Evolutionary conservation across 495 filamentous ascomycete genomes (phyloP).

Genomic region (Hyaloscypha bicolor): DNA sequence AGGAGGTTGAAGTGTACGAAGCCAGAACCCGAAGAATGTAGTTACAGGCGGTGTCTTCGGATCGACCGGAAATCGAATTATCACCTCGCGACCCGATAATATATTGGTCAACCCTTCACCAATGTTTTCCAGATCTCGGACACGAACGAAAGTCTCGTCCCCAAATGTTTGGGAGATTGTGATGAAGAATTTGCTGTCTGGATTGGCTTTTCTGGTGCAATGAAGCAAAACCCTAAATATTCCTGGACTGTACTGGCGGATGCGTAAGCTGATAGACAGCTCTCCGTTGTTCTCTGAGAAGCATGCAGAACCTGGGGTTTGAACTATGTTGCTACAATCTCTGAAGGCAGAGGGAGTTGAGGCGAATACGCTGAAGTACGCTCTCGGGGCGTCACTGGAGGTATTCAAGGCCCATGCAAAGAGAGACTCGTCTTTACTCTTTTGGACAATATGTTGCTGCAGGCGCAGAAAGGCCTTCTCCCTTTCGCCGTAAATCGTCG

Average conservation of each 20-base stretch:
- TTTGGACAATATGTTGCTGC: background rate
- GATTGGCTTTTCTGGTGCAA: background rate
- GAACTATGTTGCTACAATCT: background rate
- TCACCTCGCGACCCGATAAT: no score
- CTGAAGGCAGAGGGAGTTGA: background rate
- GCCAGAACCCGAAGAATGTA: no score
- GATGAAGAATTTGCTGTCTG: no score
- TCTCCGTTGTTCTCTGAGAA: background rate
- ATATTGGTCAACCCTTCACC: no score
- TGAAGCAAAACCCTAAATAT: background rate
- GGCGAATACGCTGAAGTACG: background rate
- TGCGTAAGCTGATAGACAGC: background rate
- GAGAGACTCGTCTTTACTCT: background rate
- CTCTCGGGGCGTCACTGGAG: background rate
- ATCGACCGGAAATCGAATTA: no score
- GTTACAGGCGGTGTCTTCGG: no score
- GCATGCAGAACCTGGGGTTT: background rate
- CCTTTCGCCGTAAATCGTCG: slow-evolving; percentile 10
- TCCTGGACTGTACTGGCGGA: background rate
- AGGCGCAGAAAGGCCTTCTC: slow-evolving; percentile 1
- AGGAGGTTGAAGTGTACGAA: no score
- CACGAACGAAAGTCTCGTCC: no score
- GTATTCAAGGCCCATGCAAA: background rate
- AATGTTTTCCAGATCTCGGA: no score
- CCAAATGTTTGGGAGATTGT: no score